phyloP scores from a whole-genome alignment of 352 stramenopile species.

The Phytophthora cryptogea region DNA sequence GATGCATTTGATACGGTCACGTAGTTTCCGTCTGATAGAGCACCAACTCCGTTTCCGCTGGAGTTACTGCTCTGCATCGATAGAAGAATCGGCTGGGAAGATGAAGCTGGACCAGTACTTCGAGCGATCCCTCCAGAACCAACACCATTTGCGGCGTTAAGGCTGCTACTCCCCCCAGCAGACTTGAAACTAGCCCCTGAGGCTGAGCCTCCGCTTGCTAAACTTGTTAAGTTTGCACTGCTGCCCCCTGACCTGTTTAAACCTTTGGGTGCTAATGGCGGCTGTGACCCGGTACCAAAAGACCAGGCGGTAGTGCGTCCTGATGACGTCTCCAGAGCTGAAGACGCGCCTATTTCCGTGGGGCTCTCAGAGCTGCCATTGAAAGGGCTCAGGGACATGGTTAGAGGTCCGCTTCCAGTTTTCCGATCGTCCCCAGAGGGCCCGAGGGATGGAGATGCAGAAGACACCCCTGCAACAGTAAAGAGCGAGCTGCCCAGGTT shows the following conservation, averaged over 20 bases:
- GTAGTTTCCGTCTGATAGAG: conserved; percentile 29
- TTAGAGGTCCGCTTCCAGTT: conserved; percentile 16
- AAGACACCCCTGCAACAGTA: conserved; percentile 44
- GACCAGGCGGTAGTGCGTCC: conserved; percentile 32
- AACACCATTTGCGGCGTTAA: conserved; percentile 23
- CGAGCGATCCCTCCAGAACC: conserved; percentile 26
- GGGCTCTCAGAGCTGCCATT: conserved; percentile 24
- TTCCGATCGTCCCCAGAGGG: conserved; percentile 29
- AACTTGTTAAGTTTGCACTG: conserved; percentile 30
- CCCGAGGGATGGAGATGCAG: conserved; percentile 24
- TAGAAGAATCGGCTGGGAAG: conserved; percentile 30
- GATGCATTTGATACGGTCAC: conserved; percentile 48
- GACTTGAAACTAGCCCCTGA: conserved; percentile 22
- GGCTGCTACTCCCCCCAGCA: conserved; percentile 30
- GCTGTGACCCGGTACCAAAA: conserved; percentile 35
- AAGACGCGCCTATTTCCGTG: conserved; percentile 16
- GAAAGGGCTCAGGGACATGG: conserved; percentile 33
- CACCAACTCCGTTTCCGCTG: conserved; percentile 8
- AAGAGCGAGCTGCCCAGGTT: conserved; percentile 69
- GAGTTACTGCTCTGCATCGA: conserved; percentile 18
- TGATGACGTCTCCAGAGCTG: conserved; percentile 22
- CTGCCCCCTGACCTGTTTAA: conserved; percentile 29
- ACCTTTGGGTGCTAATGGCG: conserved; percentile 36
- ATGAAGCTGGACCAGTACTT: conserved; percentile 16
- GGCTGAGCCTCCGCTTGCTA: conserved; percentile 17